Percentiles rank a stretch among this genome's conserved stretches.
phyloP scores from a whole-genome alignment of 2,329 filamentous ascomycete species.

The Paraphaeosphaeria sporulosa region DNA sequence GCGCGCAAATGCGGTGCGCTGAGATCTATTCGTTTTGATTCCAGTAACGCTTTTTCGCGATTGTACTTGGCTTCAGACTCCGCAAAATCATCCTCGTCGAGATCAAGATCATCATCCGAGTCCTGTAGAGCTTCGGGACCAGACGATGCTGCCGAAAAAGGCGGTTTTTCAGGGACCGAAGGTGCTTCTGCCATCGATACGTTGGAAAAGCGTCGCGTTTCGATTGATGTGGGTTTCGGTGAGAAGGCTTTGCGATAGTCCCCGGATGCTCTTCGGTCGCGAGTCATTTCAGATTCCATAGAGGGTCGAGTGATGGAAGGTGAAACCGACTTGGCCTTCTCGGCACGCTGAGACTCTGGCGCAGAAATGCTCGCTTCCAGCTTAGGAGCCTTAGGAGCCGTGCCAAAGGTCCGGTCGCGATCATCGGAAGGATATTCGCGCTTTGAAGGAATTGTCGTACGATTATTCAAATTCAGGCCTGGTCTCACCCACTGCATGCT shows the following conservation, averaged over 20 bases:
- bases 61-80: conserved; percentile 57
- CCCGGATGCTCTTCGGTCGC: conserved; percentile 33
- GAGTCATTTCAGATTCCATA: conserved; percentile 24
- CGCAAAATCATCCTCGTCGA: conserved; percentile 55
- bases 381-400: conserved; percentile 43
- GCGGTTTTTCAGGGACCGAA: conserved; percentile 35
- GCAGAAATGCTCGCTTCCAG: conserved; percentile 33
- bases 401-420: conserved; percentile 46
- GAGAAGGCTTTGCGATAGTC: conserved; percentile 30
- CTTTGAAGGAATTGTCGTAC: conserved; percentile 52
- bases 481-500: conserved; percentile 55
- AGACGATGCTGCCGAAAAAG: conserved; percentile 40
- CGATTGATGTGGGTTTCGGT: conserved; percentile 37
- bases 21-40: conserved; percentile 54
- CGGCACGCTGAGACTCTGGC: conserved; percentile 28
- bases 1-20: conserved; percentile 52
- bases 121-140: conserved; percentile 46
- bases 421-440: conserved; percentile 55
- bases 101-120: conserved; percentile 57
- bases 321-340: conserved; percentile 35
- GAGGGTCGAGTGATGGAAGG: conserved; percentile 27
- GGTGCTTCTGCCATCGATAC: conserved; percentile 45
- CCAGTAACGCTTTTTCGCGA: conserved; percentile 53
- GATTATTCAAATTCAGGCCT: conserved; percentile 43
- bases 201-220: conserved; percentile 44